Evolutionary conservation across 768 basidiomycete genomes (phyloP), one percentile per base, ranked within the genome.

Genomic region (Suillus americanus): DNA sequence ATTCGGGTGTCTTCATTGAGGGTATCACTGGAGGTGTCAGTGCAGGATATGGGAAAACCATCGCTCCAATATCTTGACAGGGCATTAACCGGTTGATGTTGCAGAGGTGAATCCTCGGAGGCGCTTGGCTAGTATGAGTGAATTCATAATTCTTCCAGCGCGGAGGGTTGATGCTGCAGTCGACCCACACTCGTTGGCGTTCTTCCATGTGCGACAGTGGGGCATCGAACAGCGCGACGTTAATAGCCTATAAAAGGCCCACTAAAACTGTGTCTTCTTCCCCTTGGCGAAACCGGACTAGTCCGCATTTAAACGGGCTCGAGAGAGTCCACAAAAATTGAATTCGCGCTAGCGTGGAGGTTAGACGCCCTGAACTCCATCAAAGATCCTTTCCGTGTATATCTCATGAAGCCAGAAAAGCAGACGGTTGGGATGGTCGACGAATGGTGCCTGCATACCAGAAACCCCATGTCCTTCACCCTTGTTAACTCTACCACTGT

Each of bases 1-100:
- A 85, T 70, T 88, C 86, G 37, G 86, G 86, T 0, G 75, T 87
- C 7, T 88, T 88, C 72, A 80, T 88, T 6, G 83, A 87, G 69
- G 73, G 71, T 30, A 70, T 79, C 7, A 60, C 68, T 18, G 68
- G 64, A 45, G 79, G 82, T 2, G 71, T 85, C 45, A 83, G 79
- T 50, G 59, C 73, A 53, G 79, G 80, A 0, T 63, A 70, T 64
- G 76, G 70, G 48, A 66, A 67, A 9, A 61, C 25, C 3, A 65
- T 68, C 43, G 33, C 56, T n/a, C 48, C 66, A 14, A 69, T 68
- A 12, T 38, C 60, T 43, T 64, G 64, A 64, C 4, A 43, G 41
- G 40, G 35, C 12, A 50, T 14, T 50, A 10, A 5, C 6, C 14
- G 14, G 14, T 28, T 50, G 48, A 50, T 25, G 23, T 25, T 25